Conservation (phyloP, 768 basidiomycete genomes). For the Lactarius indigo region DNA sequence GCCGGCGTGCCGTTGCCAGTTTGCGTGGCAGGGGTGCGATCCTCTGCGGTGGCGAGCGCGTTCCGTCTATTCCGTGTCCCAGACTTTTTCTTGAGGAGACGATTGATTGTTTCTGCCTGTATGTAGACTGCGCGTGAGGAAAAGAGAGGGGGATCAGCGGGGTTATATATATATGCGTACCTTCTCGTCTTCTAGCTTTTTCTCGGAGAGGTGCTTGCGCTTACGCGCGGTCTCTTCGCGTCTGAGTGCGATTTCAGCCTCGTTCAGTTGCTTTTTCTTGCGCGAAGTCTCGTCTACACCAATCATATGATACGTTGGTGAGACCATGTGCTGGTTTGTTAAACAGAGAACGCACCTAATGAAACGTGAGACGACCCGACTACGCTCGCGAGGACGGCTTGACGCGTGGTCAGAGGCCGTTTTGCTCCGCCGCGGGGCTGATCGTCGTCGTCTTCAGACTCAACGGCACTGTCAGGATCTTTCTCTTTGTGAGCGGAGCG, state of each 20-base stretch:
- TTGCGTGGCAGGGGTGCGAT: slow-evolving; percentile 36
- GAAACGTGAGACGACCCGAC: slow-evolving; percentile 68
- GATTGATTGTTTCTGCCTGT: slow-evolving; percentile 85
- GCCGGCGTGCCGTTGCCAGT: slow-evolving; percentile 30
- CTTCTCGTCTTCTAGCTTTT: slow-evolving; percentile 85
- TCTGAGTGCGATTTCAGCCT: slow-evolving; percentile 67
- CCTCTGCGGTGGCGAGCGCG: slow-evolving; percentile 47
- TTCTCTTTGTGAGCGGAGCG: slow-evolving; percentile 27
- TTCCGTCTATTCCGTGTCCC: slow-evolving; percentile 60
- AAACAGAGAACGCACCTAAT: slow-evolving; percentile 39
- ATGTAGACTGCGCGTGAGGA: neutral
- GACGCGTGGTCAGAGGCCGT: slow-evolving; percentile 43
- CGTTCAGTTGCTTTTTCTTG: slow-evolving; percentile 67
- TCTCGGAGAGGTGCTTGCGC: slow-evolving; percentile 74
- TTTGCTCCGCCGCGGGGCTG: slow-evolving; percentile 30
- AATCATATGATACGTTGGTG: neutral
- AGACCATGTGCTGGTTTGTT: too few species aligned
- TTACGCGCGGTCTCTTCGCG: slow-evolving; percentile 81
- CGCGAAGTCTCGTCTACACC: slow-evolving; percentile 35
- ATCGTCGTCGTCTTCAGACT: slow-evolving; percentile 38
- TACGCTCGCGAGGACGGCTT: slow-evolving; percentile 69
- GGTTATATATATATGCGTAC: slow-evolving; percentile 34
- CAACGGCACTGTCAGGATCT: slow-evolving; percentile 39
- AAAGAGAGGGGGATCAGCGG: neutral
- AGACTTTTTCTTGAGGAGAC: slow-evolving; percentile 81